These are phyloP conservation scores for Beta lomatogona DNA, from an alignment of 179 eudicot genomes.

Conservation along the genomic window DNA sequence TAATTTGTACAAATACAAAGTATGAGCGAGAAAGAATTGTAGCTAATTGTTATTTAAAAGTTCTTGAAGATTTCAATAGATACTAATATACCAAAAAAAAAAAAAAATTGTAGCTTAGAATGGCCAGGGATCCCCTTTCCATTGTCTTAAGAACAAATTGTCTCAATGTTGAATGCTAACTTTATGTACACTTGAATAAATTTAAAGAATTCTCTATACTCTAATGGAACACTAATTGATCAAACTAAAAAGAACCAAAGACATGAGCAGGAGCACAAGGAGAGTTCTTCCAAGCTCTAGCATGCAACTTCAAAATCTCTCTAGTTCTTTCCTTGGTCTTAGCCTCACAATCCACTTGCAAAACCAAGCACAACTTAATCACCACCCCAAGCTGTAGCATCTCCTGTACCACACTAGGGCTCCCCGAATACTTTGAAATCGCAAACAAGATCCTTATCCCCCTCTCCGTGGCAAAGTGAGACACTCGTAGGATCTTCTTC, in stretches of 20 bases:
- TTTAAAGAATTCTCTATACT: not conserved
- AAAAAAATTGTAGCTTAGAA: no score
- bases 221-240: not conserved
- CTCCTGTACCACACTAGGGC: slow-evolving; percentile 50
- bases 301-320: slow-evolving; percentile 65
- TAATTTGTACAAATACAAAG: no score
- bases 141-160: no score
- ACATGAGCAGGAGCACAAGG: slow-evolving; percentile 50
- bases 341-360: slow-evolving; percentile 57
- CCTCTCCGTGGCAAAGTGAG: slow-evolving; percentile 52
- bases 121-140: no score
- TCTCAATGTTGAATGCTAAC: not conserved
- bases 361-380: slow-evolving; percentile 61
- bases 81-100: no score
- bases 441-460: slow-evolving; percentile 52
- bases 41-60: no score
- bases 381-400: slow-evolving; percentile 78
- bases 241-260: slow-evolving; percentile 15
- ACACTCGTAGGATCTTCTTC: slow-evolving; percentile 58
- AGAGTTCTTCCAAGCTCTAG: slow-evolving; percentile 59
- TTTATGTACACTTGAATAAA: not conserved
- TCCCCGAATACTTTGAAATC: slow-evolving; percentile 52
- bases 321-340: slow-evolving; percentile 60
- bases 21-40: no score
- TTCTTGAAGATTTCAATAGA: no score